Evolutionary conservation across 768 basidiomycete species (phyloP), one percentile per base, ranked within the genome.

Genomic region (Leccinum uliginosum): DNA sequence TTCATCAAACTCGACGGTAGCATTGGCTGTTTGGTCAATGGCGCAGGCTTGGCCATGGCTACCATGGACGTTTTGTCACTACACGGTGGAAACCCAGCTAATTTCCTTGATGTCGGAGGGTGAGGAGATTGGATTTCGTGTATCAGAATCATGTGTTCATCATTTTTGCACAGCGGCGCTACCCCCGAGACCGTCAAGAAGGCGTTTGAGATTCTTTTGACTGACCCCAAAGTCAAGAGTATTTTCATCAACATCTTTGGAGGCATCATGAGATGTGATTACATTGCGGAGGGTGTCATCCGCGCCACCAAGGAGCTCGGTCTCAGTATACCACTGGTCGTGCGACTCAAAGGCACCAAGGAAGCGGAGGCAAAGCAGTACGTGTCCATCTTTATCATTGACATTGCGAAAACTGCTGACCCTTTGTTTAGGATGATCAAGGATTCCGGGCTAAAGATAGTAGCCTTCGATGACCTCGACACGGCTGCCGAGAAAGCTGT

Each of bases 171-270:
- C 67, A 91, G 91, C 71, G 95, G 96, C 65, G 97, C 97, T 32
- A 98, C 96, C 14, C 94, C 97, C n/a, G 92, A 97, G 68, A 98
- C 97, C 5, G 97, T 99, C 64, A 99, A 98, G 83, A 98, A 95
- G 75, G 97, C 97, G 3, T 99, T 99, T 65, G 94, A 98, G 75
- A 91, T 99, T 64, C 81, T 99, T 23, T 79, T 96, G 23, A 75
- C 83, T 47, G 94, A 98, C 68, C 85, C 87, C 61, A 91, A 91
- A 71, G 96, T 98, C 65, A 96, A 95, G 81, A 91, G 91, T 56
- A 99, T 99, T 65, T 98, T 98, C 72, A 97, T 99, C 76, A 99
- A 99, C 77, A 93, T 94, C 71, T 94, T 95, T 65, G 92, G 93
- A 63, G 93, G 89, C 68, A 99, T 98, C 76, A 99, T 99, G 97